Conservation (phyloP, 2,329 filamentous ascomycete species). For the Alternaria brassicae region DNA sequence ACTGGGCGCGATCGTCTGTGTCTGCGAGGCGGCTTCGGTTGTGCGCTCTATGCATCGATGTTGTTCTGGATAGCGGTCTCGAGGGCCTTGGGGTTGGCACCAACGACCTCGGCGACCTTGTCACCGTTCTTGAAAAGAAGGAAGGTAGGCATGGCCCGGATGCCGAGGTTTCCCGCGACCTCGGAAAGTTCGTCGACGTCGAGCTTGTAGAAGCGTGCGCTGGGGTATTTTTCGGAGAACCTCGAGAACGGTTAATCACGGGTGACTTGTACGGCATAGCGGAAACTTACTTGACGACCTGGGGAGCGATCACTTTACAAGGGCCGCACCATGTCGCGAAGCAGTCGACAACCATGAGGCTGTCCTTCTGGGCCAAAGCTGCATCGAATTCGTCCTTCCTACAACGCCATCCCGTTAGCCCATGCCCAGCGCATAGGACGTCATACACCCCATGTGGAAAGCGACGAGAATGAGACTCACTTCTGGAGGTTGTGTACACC, state of each 20-base stretch:
- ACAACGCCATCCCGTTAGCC: slow-evolving; percentile 20
- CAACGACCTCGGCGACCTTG: slow-evolving; percentile 75
- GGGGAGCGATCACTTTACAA: slow-evolving; percentile 87
- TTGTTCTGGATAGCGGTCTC: slow-evolving; percentile 58
- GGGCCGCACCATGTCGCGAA: slow-evolving; percentile 93
- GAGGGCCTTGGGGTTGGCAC: slow-evolving; percentile 78
- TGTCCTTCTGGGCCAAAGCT: slow-evolving; percentile 60
- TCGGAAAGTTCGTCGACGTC: slow-evolving; percentile 85
- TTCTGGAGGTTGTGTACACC: slow-evolving; percentile 59
- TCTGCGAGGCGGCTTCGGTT: slow-evolving; percentile 4
- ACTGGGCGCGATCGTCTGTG: slow-evolving; percentile 14
- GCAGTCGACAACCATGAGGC: slow-evolving; percentile 80
- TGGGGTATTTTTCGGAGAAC: slow-evolving; percentile 65
- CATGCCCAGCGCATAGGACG: slow-evolving; percentile 17
- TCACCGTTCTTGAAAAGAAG: slow-evolving; percentile 80
- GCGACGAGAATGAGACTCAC: slow-evolving; percentile 44
- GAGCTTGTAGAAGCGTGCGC: slow-evolving; percentile 82
- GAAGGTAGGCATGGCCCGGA: slow-evolving; percentile 95
- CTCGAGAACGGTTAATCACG: slow-evolving; percentile 49
- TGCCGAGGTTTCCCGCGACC: slow-evolving; percentile 76
- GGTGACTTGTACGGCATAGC: neutral
- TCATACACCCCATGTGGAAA: slow-evolving; percentile 10
- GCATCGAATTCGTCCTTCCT: slow-evolving; percentile 67
- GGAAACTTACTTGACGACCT: slow-evolving; percentile 67
- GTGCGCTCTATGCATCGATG: slow-evolving; percentile 29